phyloP scores from a whole-genome alignment of 257 asterid genomes.

The Petunia secreta region DNA sequence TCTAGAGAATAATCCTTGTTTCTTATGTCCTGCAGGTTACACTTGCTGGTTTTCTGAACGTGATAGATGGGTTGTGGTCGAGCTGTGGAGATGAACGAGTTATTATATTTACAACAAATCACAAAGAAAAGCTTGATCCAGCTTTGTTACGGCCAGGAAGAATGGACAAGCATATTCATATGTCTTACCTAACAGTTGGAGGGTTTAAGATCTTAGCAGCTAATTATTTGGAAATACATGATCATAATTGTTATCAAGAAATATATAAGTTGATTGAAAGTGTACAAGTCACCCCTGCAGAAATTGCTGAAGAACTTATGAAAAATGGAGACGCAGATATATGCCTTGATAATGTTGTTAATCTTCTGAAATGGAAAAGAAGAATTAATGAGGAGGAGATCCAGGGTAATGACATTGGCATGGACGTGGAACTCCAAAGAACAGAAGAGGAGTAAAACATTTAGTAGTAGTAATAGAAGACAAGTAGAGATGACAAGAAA shows the following conservation, averaged over 20 bases:
- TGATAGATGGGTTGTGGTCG: conserved; percentile 88
- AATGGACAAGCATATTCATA: conserved; percentile 84
- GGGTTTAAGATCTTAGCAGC: conserved; percentile 59
- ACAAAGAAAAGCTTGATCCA: conserved; percentile 76
- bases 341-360: conserved; percentile 44
- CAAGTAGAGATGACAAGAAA: too few species aligned
- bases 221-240: conserved; percentile 49
- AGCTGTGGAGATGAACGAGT: conserved; percentile 80
- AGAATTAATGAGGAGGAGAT: not conserved
- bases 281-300: conserved; percentile 65
- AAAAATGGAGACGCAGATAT: conserved; percentile 58
- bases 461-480: too few species aligned
- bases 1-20: too few species aligned
- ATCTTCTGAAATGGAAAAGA: conserved; percentile 49
- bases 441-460: too few species aligned
- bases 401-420: not conserved
- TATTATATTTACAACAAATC: conserved; percentile 71
- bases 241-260: conserved; percentile 37
- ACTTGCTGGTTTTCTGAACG: conserved; percentile 70
- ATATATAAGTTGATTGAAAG: conserved; percentile 44
- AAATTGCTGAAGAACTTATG: conserved; percentile 80
- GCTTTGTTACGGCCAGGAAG: conserved; percentile 82
- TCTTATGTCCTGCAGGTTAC: conserved; percentile 45
- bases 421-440: too few species aligned
- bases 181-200: conserved; percentile 65